Conservation (phyloP, 164 flowering plant genomes). For the Vitis amurensis region DNA sequence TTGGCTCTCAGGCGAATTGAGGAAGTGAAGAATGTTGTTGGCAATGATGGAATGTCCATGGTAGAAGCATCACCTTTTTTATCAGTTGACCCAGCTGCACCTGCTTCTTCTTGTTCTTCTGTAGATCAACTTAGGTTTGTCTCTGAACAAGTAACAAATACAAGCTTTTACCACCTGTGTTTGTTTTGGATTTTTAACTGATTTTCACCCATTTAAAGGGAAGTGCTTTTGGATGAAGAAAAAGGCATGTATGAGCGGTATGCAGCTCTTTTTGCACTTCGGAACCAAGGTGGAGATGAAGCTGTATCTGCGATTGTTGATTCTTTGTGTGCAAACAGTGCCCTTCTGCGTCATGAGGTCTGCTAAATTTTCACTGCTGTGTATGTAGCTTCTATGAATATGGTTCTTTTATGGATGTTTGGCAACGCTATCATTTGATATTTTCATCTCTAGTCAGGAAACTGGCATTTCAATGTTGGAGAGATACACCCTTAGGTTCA, state of each 20-base stretch:
- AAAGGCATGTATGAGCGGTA: conserved; percentile 87
- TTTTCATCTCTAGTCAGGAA: background rate
- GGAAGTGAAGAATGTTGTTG: conserved; percentile 36
- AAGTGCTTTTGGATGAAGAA: conserved; percentile 77
- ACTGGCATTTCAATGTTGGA: no score
- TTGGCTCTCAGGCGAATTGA: conserved; percentile 81
- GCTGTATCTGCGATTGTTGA: conserved; percentile 79
- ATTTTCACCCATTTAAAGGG: conserved; percentile 38
- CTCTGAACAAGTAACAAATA: background rate
- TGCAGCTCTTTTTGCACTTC: conserved; percentile 90
- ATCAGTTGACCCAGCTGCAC: conserved; percentile 93
- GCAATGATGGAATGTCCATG: conserved; percentile 19
- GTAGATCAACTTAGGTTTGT: conserved; percentile 69
- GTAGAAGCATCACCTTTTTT: conserved; percentile 67
- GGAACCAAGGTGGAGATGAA: conserved; percentile 75
- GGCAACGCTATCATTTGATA: background rate
- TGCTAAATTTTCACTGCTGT: conserved; percentile 7
- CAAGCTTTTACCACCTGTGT: background rate
- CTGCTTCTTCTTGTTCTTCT: conserved; percentile 62
- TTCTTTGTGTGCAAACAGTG: conserved; percentile 77
- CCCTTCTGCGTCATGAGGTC: conserved; percentile 93
- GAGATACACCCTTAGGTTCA: no score
- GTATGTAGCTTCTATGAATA: background rate
- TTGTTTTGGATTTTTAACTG: conserved; percentile 12
- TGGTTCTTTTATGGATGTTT: background rate